Percentiles rank a stretch among this genome's conserved stretches.
Conservation (phyloP, 2,329 filamentous ascomycete genomes). For the Ilyonectria destructans region DNA sequence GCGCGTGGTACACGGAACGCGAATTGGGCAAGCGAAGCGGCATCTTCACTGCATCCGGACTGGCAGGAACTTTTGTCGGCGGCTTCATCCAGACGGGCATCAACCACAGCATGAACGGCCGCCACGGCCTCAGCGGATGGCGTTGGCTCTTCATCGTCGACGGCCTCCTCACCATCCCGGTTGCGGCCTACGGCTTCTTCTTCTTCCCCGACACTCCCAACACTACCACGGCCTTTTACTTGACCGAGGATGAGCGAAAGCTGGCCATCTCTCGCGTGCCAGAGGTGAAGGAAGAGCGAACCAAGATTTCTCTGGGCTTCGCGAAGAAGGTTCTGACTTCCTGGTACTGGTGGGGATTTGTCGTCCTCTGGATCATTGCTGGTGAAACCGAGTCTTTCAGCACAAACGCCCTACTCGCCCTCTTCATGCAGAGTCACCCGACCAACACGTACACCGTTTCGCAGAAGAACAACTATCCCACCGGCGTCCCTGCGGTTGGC, state of each 20-base stretch:
- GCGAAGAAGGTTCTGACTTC: conserved; percentile 70
- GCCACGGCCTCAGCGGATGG: conserved; percentile 75
- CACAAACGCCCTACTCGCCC: conserved; percentile 71
- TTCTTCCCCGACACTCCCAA: conserved; percentile 62
- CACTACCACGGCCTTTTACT: conserved; percentile 61
- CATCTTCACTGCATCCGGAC: conserved; percentile 74
- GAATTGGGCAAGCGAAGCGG: conserved; percentile 76
- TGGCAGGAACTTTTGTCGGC: conserved; percentile 67
- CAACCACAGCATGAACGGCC: conserved; percentile 60
- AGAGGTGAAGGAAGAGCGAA: conserved; percentile 54
- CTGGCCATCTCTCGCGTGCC: conserved; percentile 63
- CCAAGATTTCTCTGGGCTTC: conserved; percentile 66
- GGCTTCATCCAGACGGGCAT: conserved; percentile 78
- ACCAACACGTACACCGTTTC: conserved; percentile 60
- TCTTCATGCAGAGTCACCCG: conserved; percentile 68
- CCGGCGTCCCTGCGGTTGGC: conserved; percentile 70
- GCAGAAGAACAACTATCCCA: conserved; percentile 72
- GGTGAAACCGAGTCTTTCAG: conserved; percentile 82
- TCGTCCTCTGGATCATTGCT: conserved; percentile 78
- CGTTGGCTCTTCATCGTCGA: conserved; percentile 82
- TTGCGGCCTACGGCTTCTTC: conserved; percentile 55
- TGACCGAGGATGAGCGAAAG: conserved; percentile 63
- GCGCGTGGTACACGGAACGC: conserved; percentile 72
- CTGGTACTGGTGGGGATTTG: conserved; percentile 79
- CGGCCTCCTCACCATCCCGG: conserved; percentile 64